These are phyloP conservation scores for Tuber umbilicatum DNA, from an alignment of 495 filamentous ascomycete species.

Conservation along the genomic window DNA sequence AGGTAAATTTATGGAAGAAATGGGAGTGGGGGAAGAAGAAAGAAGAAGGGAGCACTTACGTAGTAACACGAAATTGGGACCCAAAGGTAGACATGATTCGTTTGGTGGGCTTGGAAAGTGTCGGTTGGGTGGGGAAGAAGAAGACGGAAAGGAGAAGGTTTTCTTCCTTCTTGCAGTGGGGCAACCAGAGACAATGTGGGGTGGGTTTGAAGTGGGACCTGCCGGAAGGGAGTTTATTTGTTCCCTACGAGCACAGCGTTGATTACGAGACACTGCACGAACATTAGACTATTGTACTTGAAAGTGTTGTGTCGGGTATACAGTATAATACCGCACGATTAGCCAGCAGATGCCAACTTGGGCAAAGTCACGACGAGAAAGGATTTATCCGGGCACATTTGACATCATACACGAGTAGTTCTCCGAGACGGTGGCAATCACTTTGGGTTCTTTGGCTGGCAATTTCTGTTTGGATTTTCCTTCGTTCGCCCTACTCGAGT, in stretches of 20 bases:
- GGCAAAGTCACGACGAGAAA: background rate
- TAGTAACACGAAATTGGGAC: constrained; percentile 73
- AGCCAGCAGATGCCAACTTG: background rate
- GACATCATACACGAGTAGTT: background rate
- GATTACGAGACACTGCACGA: background rate
- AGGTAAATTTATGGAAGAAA: constrained; percentile 13
- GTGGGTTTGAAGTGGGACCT: background rate
- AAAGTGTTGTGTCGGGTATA: background rate
- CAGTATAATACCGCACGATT: background rate
- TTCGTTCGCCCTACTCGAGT: background rate
- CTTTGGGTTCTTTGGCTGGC: background rate
- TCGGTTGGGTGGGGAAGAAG: background rate
- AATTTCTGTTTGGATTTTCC: background rate
- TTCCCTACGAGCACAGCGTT: too few species aligned
- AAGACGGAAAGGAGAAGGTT: background rate
- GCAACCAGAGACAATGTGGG: background rate
- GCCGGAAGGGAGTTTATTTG: background rate
- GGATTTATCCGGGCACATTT: background rate
- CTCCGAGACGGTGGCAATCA: background rate
- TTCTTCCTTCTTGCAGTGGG: background rate
- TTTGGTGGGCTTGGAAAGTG: background rate
- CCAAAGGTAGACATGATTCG: constrained; percentile 83
- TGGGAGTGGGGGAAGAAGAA: background rate
- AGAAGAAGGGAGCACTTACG: constrained; percentile 51
- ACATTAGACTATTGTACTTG: too few species aligned